Evolutionary conservation across 108 stramenopile genomes (phyloP), one percentile per base, ranked within the genome.

Genomic region (Nannochloropsis salina): DNA sequence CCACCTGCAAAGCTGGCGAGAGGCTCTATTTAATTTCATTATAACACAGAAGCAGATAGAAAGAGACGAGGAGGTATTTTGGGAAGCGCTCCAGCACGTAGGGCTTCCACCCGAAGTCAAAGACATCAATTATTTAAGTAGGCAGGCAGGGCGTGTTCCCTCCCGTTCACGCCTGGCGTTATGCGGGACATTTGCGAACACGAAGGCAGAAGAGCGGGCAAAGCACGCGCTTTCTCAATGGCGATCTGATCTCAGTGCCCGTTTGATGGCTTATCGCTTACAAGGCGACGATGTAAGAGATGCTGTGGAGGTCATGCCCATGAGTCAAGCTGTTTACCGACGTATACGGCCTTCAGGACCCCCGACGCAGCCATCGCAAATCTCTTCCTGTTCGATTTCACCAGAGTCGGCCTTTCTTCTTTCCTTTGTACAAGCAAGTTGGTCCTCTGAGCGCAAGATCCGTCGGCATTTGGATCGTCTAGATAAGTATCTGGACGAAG

Each of bases 361-460:
- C n/a, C 61, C 61, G 2, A 74, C 61, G n/a, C 61, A 74, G 61
- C 61, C 61, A 4, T n/a, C 2, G n/a, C 15, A 15, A 15, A n/a
- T n/a, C 61, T 2, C 61, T n/a, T n/a, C 61, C 61, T n/a, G n/a
- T n/a, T n/a, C 61, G 15, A n/a, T 74, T 2, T n/a, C 61, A 15
- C 61, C 61, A 74, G 15, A 15, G 4, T 74, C 61, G 20, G 2
- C n/a, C 1, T 74, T 74, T 74, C n/a, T 74, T 0, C 61, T 74
- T n/a, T 4, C 61, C 61, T 74, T 74, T 74, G 1, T 74, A 74
- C 61, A 74, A 74, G 61, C 61, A 15, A 74, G 61, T n/a, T 74
- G 61, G 61, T 74, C 61, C 15, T 74, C 61, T n/a, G 61, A 74
- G 61, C 61, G 61, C 61, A 74, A 74, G 61, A 74, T 74, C 8